A percentile compares a stretch with the other conserved stretches of the same genome.
Evolutionary conservation across 2,329 filamentous ascomycete genomes (phyloP).

Genomic region (Paracamarosporium sp.): DNA sequence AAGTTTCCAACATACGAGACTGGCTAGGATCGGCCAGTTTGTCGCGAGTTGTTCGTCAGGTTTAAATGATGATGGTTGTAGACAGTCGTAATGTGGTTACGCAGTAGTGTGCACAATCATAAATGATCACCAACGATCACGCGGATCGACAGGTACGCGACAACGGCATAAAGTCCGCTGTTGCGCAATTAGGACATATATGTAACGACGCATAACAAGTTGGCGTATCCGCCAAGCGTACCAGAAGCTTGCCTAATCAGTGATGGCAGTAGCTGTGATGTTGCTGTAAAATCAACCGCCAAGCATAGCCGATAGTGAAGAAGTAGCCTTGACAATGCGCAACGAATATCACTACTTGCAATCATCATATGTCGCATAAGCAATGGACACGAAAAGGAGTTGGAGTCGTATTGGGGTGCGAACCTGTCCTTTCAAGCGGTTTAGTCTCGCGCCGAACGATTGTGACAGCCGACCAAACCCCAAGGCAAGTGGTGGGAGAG

Average conservation of each 20-base stretch:
- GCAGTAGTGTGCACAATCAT: background rate
- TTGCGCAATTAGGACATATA: background rate
- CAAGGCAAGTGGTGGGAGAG: background rate
- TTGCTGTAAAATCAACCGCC: background rate
- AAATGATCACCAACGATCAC: background rate
- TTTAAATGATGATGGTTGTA: background rate
- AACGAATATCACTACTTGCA: no score
- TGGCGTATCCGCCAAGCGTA: background rate
- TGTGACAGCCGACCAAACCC: background rate
- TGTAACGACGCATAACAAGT: background rate
- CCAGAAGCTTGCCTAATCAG: background rate
- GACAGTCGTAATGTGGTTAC: background rate
- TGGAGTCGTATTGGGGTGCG: no score
- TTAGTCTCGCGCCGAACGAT: no score
- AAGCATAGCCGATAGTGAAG: no score
- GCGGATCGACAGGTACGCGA: background rate
- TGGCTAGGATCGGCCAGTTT: conserved; percentile 1
- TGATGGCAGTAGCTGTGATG: background rate
- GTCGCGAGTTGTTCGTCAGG: background rate
- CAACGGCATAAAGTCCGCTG: conserved; percentile 1
- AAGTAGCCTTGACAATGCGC: no score
- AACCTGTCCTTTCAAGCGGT: no score
- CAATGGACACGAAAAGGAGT: background rate
- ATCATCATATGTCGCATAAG: no score
- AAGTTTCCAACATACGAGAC: conserved; percentile 1